Evolutionary conservation across 2,329 filamentous ascomycete species (phyloP).

Genomic region (Arthrinium puccinioides): DNA sequence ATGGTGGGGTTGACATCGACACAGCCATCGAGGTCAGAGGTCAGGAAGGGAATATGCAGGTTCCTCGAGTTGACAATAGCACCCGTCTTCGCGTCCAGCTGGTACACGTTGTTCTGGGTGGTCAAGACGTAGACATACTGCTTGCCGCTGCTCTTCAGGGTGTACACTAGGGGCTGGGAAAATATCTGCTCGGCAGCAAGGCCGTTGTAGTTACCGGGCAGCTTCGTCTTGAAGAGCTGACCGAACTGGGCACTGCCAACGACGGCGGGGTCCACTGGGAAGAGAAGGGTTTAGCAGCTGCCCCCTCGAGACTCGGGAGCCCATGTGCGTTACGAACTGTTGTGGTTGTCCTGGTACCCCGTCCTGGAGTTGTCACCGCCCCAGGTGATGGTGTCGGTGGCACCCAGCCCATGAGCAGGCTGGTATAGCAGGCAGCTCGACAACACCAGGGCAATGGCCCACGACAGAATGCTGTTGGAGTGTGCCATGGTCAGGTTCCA

Average conservation of each 20-base stretch:
- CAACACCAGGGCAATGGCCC: constrained; percentile 2
- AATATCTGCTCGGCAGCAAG: constrained; percentile 41
- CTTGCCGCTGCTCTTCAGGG: constrained; percentile 32
- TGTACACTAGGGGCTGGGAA: constrained; percentile 43
- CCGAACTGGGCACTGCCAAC: constrained; percentile 48
- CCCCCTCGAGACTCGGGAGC: too few relatives aligned
- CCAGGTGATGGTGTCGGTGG: constrained; percentile 53
- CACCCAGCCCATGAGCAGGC: constrained; percentile 17
- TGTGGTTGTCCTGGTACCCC: constrained; percentile 52
- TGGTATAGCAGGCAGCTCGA: background rate
- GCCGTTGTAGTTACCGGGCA: constrained; percentile 45
- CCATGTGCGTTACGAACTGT: too few relatives aligned
- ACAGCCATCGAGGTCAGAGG: constrained; percentile 36
- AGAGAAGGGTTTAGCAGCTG: too few relatives aligned
- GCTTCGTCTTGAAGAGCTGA: constrained; percentile 42
- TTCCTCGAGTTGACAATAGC: constrained; percentile 39
- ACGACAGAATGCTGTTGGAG: background rate
- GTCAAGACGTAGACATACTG: constrained; percentile 51
- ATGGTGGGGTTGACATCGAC: constrained; percentile 38
- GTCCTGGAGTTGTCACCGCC: constrained; percentile 47
- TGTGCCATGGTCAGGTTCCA: too few relatives aligned
- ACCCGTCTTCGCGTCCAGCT: constrained; percentile 47
- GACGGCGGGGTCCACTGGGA: constrained; percentile 53
- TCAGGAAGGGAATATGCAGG: constrained; percentile 39
- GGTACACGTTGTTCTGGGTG: constrained; percentile 51